A percentile compares a stretch with the other conserved stretches of the same genome.
Evolutionary conservation across 768 basidiomycete species (phyloP).

Genomic region (Pleurotus salmoneostramineus): DNA sequence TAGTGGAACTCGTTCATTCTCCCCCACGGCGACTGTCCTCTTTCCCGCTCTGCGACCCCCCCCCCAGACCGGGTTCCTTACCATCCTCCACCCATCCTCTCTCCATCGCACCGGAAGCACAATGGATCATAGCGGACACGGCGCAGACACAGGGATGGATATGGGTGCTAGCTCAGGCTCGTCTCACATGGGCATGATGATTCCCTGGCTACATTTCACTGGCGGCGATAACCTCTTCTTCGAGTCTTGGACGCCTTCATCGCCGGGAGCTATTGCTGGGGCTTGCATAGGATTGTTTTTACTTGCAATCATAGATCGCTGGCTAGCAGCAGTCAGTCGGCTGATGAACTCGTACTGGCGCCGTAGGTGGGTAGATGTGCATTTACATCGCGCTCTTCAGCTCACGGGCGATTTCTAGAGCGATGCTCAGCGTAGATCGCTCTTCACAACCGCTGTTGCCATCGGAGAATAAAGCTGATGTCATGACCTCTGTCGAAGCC

Average conservation of each 20-base stretch:
- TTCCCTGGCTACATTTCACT: conserved; percentile 67
- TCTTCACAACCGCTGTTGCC: not conserved
- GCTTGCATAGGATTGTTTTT: conserved; percentile 70
- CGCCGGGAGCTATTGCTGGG: conserved; percentile 67
- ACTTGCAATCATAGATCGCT: conserved; percentile 69
- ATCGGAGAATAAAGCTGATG: not conserved
- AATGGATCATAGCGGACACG: not conserved
- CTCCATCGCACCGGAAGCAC: not conserved
- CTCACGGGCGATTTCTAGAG: not conserved
- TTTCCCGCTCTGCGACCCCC: conserved; percentile 1
- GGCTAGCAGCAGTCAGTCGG: conserved; percentile 54
- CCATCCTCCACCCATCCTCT: not conserved
- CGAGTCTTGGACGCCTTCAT: conserved; percentile 61
- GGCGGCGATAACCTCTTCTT: conserved; percentile 66
- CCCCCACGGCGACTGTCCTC: not conserved
- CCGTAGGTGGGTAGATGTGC: conserved; percentile 37
- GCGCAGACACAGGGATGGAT: conserved; percentile 4
- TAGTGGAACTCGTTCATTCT: not conserved
- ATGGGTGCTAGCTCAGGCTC: conserved; percentile 10
- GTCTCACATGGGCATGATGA: conserved; percentile 42
- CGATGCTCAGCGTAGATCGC: not conserved
- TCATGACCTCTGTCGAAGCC: not conserved
- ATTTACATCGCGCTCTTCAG: not conserved
- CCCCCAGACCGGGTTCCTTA: conserved; percentile 3
- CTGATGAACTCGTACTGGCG: conserved; percentile 56